Conservation (phyloP, 371 early-diverging fungal genomes). For the Thermomucor indicae-seudaticae region DNA sequence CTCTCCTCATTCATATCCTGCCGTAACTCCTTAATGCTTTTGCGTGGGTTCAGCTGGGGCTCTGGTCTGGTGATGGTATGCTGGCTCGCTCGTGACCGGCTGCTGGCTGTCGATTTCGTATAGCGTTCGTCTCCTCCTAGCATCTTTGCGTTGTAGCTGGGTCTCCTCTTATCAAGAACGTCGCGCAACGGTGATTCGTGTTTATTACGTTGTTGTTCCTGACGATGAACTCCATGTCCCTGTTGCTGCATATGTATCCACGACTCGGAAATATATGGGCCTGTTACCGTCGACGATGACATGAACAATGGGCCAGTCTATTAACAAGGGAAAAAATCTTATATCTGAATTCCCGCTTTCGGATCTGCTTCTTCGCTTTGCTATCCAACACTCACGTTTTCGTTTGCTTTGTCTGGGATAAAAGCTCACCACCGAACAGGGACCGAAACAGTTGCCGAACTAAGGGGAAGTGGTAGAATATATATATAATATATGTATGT, state of each 20-base stretch:
- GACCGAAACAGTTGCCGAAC: no score
- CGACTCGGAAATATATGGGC: constrained; percentile 31
- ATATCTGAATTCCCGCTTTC: no score
- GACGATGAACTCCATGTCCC: constrained; percentile 16
- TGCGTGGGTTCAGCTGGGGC: constrained; percentile 4
- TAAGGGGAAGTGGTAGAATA: no score
- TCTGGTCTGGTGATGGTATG: constrained; percentile 6
- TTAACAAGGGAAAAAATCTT: no score
- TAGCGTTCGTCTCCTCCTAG: constrained; percentile 8
- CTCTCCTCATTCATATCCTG: no score
- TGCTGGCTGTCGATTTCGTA: constrained; percentile 15
- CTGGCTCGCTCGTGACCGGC: constrained; percentile 12
- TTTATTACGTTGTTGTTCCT: constrained; percentile 9
- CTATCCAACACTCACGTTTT: no score
- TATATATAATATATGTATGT: no score
- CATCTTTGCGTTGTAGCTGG: constrained; percentile 5
- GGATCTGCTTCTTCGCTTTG: no score
- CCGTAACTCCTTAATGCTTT: constrained; percentile 13
- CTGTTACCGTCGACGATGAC: constrained; percentile 42
- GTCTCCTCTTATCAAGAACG: not conserved
- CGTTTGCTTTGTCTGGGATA: no score
- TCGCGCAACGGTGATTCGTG: not conserved
- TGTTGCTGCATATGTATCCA: constrained; percentile 44
- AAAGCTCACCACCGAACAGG: no score
- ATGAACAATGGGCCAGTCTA: constrained; percentile 22